Conservation (phyloP, 345 rosid species). For the Trapa incisa region DNA sequence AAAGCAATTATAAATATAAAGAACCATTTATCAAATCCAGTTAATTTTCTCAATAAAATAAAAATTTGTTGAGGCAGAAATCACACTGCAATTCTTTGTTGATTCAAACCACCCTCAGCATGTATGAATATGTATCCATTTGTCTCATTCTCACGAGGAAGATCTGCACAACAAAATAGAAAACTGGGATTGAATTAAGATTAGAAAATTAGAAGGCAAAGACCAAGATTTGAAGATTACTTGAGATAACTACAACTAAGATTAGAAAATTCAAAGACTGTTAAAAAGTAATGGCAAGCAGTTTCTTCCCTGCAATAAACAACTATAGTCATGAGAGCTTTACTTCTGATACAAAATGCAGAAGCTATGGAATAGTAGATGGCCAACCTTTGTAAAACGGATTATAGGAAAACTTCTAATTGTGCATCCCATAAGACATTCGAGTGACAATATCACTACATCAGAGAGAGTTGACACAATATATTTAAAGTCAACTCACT, state of each 20-base stretch:
- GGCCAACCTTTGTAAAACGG: not conserved
- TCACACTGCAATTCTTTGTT: slow-evolving; percentile 94
- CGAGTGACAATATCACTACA: not conserved
- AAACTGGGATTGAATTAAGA: not conserved
- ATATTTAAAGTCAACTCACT: not conserved
- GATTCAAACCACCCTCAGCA: slow-evolving; percentile 99
- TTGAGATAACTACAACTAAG: not conserved
- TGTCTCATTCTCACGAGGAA: slow-evolving; percentile 89
- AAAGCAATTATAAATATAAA: not conserved
- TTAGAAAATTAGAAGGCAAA: not conserved
- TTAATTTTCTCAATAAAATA: not conserved
- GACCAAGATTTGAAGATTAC: slow-evolving; percentile 4
- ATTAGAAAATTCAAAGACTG: not conserved
- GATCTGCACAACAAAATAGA: slow-evolving; percentile 36
- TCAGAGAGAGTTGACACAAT: not conserved
- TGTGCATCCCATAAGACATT: not conserved
- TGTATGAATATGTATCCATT: slow-evolving; percentile 90
- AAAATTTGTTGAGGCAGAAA: slow-evolving; percentile 15
- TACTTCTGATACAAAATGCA: not conserved
- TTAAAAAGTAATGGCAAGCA: not conserved
- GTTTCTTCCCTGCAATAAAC: not conserved
- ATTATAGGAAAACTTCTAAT: not conserved
- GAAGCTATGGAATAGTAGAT: not conserved
- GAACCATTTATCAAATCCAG: not conserved
- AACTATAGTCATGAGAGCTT: not conserved